Percentiles rank a stretch among this genome's conserved stretches.
phyloP scores from a whole-genome alignment of 108 stramenopile genomes.

The Skeletonema tropicum region DNA sequence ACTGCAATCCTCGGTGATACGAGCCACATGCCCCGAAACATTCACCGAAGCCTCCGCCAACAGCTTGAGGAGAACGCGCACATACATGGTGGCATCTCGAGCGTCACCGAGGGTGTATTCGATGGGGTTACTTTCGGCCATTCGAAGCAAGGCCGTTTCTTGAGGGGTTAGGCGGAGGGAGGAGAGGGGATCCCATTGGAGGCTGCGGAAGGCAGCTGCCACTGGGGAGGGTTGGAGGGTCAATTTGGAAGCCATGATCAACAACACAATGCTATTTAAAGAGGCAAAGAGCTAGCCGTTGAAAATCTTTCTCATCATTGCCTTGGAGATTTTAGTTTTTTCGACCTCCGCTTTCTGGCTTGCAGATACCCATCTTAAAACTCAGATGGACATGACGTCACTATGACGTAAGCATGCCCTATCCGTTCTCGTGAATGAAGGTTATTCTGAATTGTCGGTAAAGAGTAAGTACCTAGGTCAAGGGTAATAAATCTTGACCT shows the following conservation, averaged over 20 bases:
- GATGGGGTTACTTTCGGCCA: conserved; percentile 91
- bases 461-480: too few relatives aligned
- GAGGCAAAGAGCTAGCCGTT: background rate
- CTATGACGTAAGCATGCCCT: too few relatives aligned
- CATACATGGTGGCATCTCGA: conserved; percentile 92
- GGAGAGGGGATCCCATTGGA: conserved; percentile 79
- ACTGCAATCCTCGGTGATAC: conserved; percentile 50
- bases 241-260: conserved; percentile 22
- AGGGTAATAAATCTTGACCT: too few relatives aligned
- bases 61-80: conserved; percentile 83
- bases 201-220: conserved; percentile 61
- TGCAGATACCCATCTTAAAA: too few relatives aligned
- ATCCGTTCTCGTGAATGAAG: too few relatives aligned
- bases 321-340: too few relatives aligned
- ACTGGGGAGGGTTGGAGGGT: conserved; percentile 67
- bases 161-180: conserved; percentile 86
- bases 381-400: too few relatives aligned
- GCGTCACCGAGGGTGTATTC: conserved; percentile 88
- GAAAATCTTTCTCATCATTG: background rate
- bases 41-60: conserved; percentile 80
- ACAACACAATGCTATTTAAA: background rate
- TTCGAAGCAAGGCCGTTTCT: conserved; percentile 85
- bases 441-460: too few relatives aligned
- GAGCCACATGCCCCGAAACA: conserved; percentile 56
- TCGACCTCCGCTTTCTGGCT: too few relatives aligned